phyloP scores from a whole-genome alignment of 371 early-diverging fungal genomes.

The Mucor saturninus region DNA sequence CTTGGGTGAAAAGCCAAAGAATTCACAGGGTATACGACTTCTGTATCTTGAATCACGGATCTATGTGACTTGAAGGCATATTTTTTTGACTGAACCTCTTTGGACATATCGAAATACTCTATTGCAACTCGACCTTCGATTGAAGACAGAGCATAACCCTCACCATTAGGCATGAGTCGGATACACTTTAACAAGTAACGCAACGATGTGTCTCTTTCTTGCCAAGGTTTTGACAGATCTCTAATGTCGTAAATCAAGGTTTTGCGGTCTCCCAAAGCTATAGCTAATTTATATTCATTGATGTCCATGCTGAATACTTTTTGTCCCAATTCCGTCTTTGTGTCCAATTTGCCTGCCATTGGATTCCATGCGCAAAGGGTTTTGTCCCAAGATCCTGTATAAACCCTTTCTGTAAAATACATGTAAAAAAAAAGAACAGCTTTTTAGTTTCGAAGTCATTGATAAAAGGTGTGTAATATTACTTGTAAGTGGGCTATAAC shows the following conservation, averaged over 20 bases:
- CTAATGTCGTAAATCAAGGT: constrained; percentile 85
- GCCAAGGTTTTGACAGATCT: constrained; percentile 75
- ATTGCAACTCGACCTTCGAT: constrained; percentile 96
- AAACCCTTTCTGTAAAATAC: constrained; percentile 55
- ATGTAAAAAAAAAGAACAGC: background rate
- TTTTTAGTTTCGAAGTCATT: too few relatives aligned
- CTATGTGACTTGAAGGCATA: constrained; percentile 98
- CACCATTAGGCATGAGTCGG: constrained; percentile 80
- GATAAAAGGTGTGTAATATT: constrained; percentile 4
- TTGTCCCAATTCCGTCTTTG: constrained; percentile 53
- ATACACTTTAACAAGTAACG: constrained; percentile 86
- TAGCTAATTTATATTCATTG: constrained; percentile 71
- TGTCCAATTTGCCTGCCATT: constrained; percentile 56
- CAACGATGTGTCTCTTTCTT: constrained; percentile 77
- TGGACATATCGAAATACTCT: constrained; percentile 84
- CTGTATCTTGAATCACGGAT: constrained; percentile 73
- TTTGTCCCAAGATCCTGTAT: constrained; percentile 93
- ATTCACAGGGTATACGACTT: constrained; percentile 93
- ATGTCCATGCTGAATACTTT: constrained; percentile 84
- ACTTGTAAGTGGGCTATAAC: constrained; percentile 63
- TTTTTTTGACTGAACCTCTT: constrained; percentile 71
- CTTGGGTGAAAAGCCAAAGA: constrained; percentile 91
- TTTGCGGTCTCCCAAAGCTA: constrained; percentile 81
- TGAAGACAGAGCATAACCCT: constrained; percentile 85
- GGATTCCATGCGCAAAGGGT: constrained; percentile 84